phyloP scores from a whole-genome alignment of 768 basidiomycete genomes.

The Hemileccinum rubropunctum region DNA sequence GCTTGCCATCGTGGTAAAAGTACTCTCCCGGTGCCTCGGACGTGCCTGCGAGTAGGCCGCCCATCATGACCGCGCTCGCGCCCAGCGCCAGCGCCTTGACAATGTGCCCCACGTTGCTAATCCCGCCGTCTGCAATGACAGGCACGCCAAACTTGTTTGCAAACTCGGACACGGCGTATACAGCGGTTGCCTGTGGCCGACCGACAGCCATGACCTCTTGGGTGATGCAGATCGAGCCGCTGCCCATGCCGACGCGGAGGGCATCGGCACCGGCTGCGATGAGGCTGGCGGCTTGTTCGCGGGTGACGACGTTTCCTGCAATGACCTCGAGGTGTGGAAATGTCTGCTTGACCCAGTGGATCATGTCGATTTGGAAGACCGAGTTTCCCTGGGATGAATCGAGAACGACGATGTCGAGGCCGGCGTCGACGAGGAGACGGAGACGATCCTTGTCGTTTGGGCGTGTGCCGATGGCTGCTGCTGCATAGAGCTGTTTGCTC shows the following conservation, averaged over 20 bases:
- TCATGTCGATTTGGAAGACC: constrained; percentile 90
- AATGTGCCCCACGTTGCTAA: constrained; percentile 94
- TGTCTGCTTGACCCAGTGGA: constrained; percentile 85
- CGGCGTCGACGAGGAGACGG: constrained; percentile 83
- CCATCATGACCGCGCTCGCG: constrained; percentile 99
- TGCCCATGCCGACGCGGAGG: constrained; percentile 97
- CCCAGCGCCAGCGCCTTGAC: constrained; percentile 95
- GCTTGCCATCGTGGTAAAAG: constrained; percentile 98
- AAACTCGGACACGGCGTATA: constrained; percentile 95
- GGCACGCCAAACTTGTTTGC: constrained; percentile 91
- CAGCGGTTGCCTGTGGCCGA: constrained; percentile 96
- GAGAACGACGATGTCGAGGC: constrained; percentile 90
- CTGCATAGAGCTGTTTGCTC: constrained; percentile 94
- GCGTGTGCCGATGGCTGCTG: constrained; percentile 93
- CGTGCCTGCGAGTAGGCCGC: constrained; percentile 91
- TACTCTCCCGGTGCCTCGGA: constrained; percentile 98
- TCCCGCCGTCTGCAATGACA: constrained; percentile 94
- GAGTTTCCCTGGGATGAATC: constrained; percentile 99
- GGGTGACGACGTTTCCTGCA: constrained; percentile 96
- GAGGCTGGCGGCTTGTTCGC: constrained; percentile 92
- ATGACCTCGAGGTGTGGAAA: constrained; percentile 89
- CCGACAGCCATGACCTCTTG: constrained; percentile 99
- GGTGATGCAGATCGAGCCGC: constrained; percentile 98
- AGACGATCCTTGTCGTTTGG: constrained; percentile 85
- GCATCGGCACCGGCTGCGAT: constrained; percentile 95